These are phyloP conservation scores for Citrus maxima DNA, from an alignment of 345 rosid species.

Conservation along the genomic window DNA sequence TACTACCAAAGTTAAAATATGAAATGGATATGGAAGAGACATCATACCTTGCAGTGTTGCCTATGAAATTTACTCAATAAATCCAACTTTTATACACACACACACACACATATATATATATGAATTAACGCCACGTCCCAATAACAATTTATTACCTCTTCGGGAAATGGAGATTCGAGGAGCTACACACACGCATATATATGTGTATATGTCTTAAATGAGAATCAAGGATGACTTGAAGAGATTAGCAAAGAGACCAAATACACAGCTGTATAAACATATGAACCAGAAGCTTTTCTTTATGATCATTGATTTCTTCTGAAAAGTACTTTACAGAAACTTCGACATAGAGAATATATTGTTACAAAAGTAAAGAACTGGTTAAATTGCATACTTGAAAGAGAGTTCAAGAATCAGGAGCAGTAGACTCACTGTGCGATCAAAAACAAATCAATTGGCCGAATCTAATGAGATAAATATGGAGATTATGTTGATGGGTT, in stretches of 20 bases:
- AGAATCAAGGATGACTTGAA: slow-evolving; percentile 36
- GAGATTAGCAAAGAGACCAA: slow-evolving; percentile 12
- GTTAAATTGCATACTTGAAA: slow-evolving; percentile 14
- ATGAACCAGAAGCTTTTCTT: neutral
- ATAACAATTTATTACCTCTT: neutral
- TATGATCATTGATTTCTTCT: neutral
- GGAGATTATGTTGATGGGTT: neutral
- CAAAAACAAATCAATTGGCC: neutral
- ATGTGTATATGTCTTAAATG: neutral
- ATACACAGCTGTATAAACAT: neutral
- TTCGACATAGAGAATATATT: slow-evolving; percentile 16
- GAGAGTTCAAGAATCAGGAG: slow-evolving; percentile 21
- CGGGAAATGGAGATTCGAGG: neutral
- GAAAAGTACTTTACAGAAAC: neutral
- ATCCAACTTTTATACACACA: neutral
- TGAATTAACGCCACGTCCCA: neutral
- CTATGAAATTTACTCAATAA: neutral
- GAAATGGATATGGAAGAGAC: neutral
- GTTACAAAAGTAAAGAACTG: slow-evolving; percentile 3
- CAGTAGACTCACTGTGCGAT: neutral
- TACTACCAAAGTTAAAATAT: neutral
- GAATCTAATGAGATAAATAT: neutral
- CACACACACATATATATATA: neutral
- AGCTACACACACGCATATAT: neutral
- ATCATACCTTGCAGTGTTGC: neutral